Conservation (phyloP, 1,284 basidiomycete species). For the Leccinum proximum region DNA sequence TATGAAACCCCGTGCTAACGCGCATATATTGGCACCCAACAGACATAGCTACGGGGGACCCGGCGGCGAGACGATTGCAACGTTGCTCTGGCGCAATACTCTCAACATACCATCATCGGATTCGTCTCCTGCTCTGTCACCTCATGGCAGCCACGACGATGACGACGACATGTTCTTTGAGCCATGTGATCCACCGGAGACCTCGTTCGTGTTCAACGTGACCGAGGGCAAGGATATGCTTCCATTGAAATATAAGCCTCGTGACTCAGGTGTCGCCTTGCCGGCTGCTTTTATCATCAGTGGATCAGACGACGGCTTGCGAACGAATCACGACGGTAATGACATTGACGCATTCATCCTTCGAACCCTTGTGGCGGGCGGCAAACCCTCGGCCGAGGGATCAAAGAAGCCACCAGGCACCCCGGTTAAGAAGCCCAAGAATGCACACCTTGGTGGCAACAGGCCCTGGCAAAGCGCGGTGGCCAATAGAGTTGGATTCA, state of each 20-base stretch:
- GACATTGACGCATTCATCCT: constrained; percentile 71
- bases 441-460: constrained; percentile 50
- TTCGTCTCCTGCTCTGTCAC: constrained; percentile 41
- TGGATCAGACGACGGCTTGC: constrained; percentile 37
- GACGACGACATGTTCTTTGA: constrained; percentile 64
- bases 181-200: constrained; percentile 34
- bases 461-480: constrained; percentile 80
- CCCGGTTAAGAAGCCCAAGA: constrained; percentile 72
- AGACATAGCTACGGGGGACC: constrained; percentile 61
- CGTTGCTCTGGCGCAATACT: constrained; percentile 44
- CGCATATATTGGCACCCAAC: constrained; percentile 36
- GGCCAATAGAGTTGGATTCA: constrained; percentile 61
- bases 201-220: constrained; percentile 55
- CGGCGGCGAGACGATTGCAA: constrained; percentile 18
- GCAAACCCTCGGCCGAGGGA: constrained; percentile 43
- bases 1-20: constrained; percentile 7
- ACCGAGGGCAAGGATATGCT: constrained; percentile 42
- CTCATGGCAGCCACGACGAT: constrained; percentile 32
- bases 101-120: constrained; percentile 41
- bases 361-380: constrained; percentile 61
- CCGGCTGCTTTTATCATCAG: constrained; percentile 45
- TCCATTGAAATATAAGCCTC: constrained; percentile 65
- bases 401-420: constrained; percentile 71
- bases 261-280: constrained; percentile 63
- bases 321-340: constrained; percentile 27